Evolutionary conservation across 768 basidiomycete genomes (phyloP).

Genomic region (Russula griseocarnosa): DNA sequence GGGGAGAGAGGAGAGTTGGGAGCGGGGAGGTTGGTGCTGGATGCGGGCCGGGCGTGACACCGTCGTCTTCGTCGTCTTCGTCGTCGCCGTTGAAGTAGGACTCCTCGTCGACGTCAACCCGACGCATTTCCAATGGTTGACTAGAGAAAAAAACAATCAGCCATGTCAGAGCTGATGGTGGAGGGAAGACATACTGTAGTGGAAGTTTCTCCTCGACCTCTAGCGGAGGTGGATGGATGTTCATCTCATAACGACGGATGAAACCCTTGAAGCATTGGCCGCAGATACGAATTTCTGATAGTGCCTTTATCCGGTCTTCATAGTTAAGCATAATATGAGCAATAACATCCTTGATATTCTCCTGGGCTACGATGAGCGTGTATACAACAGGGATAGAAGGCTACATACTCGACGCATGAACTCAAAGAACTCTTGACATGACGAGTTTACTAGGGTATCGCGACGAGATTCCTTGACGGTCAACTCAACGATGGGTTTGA

Average conservation of each 20-base stretch:
- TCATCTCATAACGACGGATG: constrained; percentile 85
- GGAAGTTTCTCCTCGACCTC: constrained; percentile 43
- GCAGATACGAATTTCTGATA: constrained; percentile 58
- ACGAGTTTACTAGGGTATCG: constrained; percentile 91
- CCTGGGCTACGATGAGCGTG: constrained; percentile 43
- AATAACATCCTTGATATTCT: constrained; percentile 85
- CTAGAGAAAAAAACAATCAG: not conserved
- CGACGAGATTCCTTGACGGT: constrained; percentile 77
- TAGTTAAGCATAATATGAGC: constrained; percentile 78
- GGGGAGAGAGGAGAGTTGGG: constrained; percentile 31
- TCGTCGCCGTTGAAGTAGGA: constrained; percentile 90
- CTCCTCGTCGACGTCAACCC: constrained; percentile 77
- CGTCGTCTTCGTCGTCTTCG: constrained; percentile 56
- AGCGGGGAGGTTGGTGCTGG: constrained; percentile 14
- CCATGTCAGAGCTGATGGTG: not conserved
- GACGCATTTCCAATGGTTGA: constrained; percentile 37
- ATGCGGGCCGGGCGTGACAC: constrained; percentile 32
- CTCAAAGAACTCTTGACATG: constrained; percentile 95
- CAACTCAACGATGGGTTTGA: constrained; percentile 79
- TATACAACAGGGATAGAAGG: not conserved
- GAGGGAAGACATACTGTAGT: constrained; percentile 36
- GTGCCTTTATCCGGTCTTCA: constrained; percentile 56
- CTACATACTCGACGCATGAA: constrained; percentile 72
- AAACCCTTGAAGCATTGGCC: constrained; percentile 67
- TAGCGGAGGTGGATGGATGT: constrained; percentile 71